Conservation (phyloP, 345 rosid genomes). For the Mangifera indica region DNA sequence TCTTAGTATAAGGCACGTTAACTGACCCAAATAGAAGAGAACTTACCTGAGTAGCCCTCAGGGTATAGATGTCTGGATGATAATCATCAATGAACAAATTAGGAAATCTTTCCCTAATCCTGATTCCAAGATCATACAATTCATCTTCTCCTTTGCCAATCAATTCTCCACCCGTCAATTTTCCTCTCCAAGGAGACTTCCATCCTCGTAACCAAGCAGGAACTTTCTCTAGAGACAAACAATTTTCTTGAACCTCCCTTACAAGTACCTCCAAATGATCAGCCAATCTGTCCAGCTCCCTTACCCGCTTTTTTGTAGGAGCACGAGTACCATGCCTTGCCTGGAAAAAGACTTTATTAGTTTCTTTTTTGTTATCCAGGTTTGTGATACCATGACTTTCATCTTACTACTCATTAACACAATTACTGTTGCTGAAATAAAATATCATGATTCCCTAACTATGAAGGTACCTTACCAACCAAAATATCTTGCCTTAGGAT, state of each 20-base stretch:
- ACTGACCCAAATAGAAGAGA: not conserved
- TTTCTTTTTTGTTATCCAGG: not conserved
- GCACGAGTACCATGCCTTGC: slow-evolving; percentile 97
- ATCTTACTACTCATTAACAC: not conserved
- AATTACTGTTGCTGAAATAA: not conserved
- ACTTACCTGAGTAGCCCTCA: slow-evolving; percentile 78
- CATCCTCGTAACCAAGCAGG: slow-evolving; percentile 76
- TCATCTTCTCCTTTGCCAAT: slow-evolving; percentile 76
- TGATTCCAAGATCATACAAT: slow-evolving; percentile 67
- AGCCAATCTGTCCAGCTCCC: slow-evolving; percentile 68
- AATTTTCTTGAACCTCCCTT: slow-evolving; percentile 55
- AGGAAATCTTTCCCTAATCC: slow-evolving; percentile 72
- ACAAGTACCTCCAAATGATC: slow-evolving; percentile 54
- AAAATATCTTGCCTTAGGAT: no score
- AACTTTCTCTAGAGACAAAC: slow-evolving; percentile 36
- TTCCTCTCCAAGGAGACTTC: slow-evolving; percentile 86
- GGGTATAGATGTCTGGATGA: slow-evolving; percentile 78
- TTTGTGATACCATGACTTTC: not conserved
- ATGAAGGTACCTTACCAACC: not conserved
- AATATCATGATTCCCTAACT: not conserved
- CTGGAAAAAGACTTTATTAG: slow-evolving; percentile 32
- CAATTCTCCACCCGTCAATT: slow-evolving; percentile 81
- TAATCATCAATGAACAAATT: slow-evolving; percentile 69
- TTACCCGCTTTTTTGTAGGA: slow-evolving; percentile 83
- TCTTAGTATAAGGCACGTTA: not conserved